Percentiles rank a stretch among this genome's conserved stretches.
Conservation (phyloP, 1,139 yeast genomes). For the Wickerhamomyces sp. region DNA sequence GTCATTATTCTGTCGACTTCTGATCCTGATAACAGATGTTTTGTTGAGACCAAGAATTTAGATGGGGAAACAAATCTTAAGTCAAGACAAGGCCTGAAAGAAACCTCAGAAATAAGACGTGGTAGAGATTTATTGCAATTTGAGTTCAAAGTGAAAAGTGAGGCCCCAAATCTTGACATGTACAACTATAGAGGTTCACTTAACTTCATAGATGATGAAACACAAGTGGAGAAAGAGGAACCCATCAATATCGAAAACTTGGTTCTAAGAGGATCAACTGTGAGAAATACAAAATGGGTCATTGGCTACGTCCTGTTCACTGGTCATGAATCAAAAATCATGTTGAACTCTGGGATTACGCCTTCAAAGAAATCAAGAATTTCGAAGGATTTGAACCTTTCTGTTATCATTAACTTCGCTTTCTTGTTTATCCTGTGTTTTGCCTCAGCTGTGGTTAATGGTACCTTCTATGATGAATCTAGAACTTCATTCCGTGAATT, state of each 20-base stretch:
- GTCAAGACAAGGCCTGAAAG: constrained; percentile 66
- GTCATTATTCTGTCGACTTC: constrained; percentile 74
- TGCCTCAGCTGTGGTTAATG: constrained; percentile 78
- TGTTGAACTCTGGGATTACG: constrained; percentile 90
- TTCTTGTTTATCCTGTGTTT: constrained; percentile 76
- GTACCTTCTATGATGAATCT: constrained; percentile 55
- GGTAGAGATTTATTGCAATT: constrained; percentile 70
- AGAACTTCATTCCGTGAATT: constrained; percentile 60
- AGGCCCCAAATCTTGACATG: constrained; percentile 81
- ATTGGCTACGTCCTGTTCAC: constrained; percentile 87
- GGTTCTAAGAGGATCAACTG: constrained; percentile 80
- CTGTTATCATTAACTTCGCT: constrained; percentile 75
- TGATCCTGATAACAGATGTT: constrained; percentile 87
- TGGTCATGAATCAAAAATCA: constrained; percentile 89
- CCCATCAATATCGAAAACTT: constrained; percentile 77
- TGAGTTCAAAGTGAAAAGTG: constrained; percentile 84
- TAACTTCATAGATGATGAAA: constrained; percentile 38
- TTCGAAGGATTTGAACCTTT: constrained; percentile 74
- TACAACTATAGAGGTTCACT: constrained; percentile 76
- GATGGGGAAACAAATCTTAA: constrained; percentile 97
- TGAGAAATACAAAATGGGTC: constrained; percentile 92
- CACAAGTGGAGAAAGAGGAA: constrained; percentile 44
- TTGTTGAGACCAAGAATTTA: constrained; percentile 88
- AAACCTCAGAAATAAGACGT: constrained; percentile 62
- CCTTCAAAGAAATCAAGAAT: constrained; percentile 87